A percentile compares a stretch with the other conserved stretches of the same genome.
These are phyloP conservation scores for Fraxinus greggii DNA, from an alignment of 305 asterid species.

Conservation along the genomic window DNA sequence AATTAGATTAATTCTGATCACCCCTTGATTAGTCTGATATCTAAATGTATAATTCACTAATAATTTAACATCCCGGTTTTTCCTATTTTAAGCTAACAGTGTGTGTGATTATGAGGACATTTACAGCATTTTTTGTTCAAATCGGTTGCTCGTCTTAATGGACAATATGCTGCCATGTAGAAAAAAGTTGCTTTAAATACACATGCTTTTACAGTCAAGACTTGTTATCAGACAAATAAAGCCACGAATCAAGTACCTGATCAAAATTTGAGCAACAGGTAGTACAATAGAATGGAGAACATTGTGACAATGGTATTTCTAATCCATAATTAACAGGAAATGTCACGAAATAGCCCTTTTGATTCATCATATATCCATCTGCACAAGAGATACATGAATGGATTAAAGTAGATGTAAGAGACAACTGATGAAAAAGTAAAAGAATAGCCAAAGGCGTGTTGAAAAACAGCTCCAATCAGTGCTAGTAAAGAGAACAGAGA, in stretches of 20 bases:
- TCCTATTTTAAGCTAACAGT: neutral
- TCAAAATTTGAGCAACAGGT: slow-evolving; percentile 19
- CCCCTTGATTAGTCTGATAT: neutral
- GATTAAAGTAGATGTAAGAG: neutral
- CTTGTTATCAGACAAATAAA: neutral
- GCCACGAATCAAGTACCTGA: slow-evolving; percentile 20
- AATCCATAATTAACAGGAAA: slow-evolving; percentile 50
- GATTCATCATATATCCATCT: slow-evolving; percentile 97
- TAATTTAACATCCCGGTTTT: neutral
- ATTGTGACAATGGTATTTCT: slow-evolving; percentile 24
- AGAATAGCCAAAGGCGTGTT: neutral
- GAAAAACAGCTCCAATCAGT: neutral
- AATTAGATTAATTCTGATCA: neutral
- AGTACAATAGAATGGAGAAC: slow-evolving; percentile 14
- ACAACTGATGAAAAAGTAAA: neutral
- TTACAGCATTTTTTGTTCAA: neutral
- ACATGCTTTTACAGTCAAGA: neutral
- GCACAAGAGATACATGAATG: slow-evolving; percentile 20
- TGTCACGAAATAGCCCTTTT: slow-evolving; percentile 81
- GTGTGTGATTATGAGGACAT: neutral
- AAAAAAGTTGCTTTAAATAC: neutral
- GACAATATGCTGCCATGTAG: neutral
- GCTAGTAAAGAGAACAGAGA: neutral
- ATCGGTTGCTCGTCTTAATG: neutral
- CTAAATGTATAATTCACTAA: neutral